Evolutionary conservation across 345 rosid genomes (phyloP).

Genomic region (Gossypium stocksii): DNA sequence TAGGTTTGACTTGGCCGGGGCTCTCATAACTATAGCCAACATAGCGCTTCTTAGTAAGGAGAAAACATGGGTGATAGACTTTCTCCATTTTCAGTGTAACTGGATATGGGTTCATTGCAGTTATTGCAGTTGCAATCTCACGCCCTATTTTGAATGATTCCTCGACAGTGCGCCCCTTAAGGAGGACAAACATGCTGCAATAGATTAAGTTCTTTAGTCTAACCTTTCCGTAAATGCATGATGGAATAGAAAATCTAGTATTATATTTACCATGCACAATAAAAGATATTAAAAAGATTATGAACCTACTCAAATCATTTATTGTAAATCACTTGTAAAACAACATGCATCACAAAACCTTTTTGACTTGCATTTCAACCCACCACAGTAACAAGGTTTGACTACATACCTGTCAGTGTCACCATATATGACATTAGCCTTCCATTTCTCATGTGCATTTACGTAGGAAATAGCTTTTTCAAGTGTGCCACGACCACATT

Average conservation of each 20-base stretch:
- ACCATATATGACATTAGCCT: constrained; percentile 83
- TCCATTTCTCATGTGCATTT: constrained; percentile 74
- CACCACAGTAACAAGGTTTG: not conserved
- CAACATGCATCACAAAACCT: not conserved
- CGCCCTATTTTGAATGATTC: constrained; percentile 70
- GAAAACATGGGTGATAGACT: constrained; percentile 91
- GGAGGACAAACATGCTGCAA: constrained; percentile 93
- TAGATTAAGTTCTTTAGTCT: constrained; percentile 4
- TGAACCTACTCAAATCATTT: constrained; percentile 1
- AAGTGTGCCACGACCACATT: constrained; percentile 91
- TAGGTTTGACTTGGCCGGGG: constrained; percentile 63
- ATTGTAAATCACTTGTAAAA: not conserved
- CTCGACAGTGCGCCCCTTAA: constrained; percentile 64
- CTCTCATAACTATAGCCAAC: constrained; percentile 94
- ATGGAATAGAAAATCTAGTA: not conserved
- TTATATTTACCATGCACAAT: not conserved
- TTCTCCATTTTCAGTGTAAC: constrained; percentile 94
- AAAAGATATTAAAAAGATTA: not conserved
- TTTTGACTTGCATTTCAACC: not conserved
- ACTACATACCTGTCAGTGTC: constrained; percentile 94
- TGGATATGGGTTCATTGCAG: constrained; percentile 89
- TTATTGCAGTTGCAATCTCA: constrained; percentile 81
- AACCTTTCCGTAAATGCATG: not conserved
- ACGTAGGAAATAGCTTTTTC: constrained; percentile 83
- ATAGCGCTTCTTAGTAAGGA: constrained; percentile 90